A percentile compares a stretch with the other conserved stretches of the same genome.
These are phyloP conservation scores for Lachnellula suecica DNA, from an alignment of 2,329 filamentous ascomycete genomes.

Conservation along the genomic window DNA sequence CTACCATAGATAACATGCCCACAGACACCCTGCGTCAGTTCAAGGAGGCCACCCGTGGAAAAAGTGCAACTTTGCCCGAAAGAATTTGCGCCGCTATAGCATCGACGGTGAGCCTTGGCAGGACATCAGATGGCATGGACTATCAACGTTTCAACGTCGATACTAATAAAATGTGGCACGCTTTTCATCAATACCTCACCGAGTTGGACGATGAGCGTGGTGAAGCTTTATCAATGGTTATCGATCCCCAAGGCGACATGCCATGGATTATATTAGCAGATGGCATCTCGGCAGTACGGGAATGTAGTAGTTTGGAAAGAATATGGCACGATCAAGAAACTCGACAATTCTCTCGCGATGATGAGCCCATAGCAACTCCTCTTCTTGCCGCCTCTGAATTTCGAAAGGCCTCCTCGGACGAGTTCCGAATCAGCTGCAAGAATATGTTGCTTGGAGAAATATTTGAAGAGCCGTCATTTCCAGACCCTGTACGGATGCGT, in stretches of 20 bases:
- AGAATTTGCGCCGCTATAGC: constrained; percentile 72
- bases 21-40: too few species aligned
- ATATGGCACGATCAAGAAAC: constrained; percentile 76
- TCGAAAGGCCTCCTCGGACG: constrained; percentile 67
- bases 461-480: constrained; percentile 69
- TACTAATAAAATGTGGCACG: constrained; percentile 81
- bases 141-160: constrained; percentile 73
- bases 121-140: constrained; percentile 65
- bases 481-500: constrained; percentile 73
- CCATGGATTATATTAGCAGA: constrained; percentile 86
- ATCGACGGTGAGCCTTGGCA: constrained; percentile 65
- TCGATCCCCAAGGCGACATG: constrained; percentile 69
- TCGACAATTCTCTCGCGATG: too few species aligned
- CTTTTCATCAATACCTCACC: constrained; percentile 81
- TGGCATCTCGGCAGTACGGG: constrained; percentile 73
- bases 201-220: constrained; percentile 85
- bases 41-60: constrained; percentile 40
- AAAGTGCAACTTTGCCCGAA: constrained; percentile 65
- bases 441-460: constrained; percentile 70
- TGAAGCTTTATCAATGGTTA: constrained; percentile 75
- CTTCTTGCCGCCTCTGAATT: constrained; percentile 71
- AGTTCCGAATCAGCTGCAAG: constrained; percentile 66
- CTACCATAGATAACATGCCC: too few species aligned
- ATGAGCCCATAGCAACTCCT: constrained; percentile 57
- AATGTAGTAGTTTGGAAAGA: constrained; percentile 76